These are phyloP conservation scores for Termitomyces sp. DNA, from an alignment of 768 basidiomycete genomes.

Conservation along the genomic window DNA sequence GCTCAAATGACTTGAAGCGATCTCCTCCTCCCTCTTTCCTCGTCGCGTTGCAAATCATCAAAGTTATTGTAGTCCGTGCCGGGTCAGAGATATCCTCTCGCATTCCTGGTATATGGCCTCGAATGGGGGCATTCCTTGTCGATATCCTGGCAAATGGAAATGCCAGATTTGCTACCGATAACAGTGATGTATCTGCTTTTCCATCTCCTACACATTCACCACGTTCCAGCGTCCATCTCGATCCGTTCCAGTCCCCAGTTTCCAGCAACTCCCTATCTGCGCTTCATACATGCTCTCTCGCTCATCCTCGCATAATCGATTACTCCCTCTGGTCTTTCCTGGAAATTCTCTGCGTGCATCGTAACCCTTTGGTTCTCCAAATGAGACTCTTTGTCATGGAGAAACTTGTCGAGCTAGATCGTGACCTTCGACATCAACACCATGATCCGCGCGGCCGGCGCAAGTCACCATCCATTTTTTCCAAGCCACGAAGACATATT, in stretches of 20 bases:
- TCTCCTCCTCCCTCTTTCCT: slow-evolving; percentile 36
- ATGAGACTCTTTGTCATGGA: slow-evolving; percentile 63
- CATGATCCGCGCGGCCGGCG: slow-evolving; percentile 28
- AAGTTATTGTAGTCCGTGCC: slow-evolving; percentile 59
- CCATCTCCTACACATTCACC: slow-evolving; percentile 52
- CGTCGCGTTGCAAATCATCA: slow-evolving; percentile 60
- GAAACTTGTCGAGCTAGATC: slow-evolving; percentile 49
- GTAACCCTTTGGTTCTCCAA: slow-evolving; percentile 59
- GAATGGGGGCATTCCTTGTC: slow-evolving; percentile 50
- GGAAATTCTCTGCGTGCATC: slow-evolving; percentile 57
- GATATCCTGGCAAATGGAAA: slow-evolving; percentile 50
- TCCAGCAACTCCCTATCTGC: slow-evolving; percentile 19
- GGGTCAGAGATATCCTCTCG: slow-evolving; percentile 50
- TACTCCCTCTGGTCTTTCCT: slow-evolving; percentile 70
- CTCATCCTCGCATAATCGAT: slow-evolving; percentile 56
- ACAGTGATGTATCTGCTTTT: slow-evolving; percentile 35
- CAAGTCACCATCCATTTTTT: slow-evolving; percentile 47
- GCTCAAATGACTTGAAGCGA: slow-evolving; percentile 15
- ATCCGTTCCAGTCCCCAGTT: slow-evolving; percentile 21
- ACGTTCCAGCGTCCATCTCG: slow-evolving; percentile 35
- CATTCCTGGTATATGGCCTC: slow-evolving; percentile 56
- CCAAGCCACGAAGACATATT: slow-evolving; percentile 45
- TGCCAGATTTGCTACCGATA: slow-evolving; percentile 50
- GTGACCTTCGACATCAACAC: slow-evolving; percentile 36
- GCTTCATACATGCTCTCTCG: slow-evolving; percentile 18